Evolutionary conservation across 176 grass and related monocot species (phyloP), one percentile per base, ranked within the genome.

Genomic region (Echinochloa phyllopogon): DNA sequence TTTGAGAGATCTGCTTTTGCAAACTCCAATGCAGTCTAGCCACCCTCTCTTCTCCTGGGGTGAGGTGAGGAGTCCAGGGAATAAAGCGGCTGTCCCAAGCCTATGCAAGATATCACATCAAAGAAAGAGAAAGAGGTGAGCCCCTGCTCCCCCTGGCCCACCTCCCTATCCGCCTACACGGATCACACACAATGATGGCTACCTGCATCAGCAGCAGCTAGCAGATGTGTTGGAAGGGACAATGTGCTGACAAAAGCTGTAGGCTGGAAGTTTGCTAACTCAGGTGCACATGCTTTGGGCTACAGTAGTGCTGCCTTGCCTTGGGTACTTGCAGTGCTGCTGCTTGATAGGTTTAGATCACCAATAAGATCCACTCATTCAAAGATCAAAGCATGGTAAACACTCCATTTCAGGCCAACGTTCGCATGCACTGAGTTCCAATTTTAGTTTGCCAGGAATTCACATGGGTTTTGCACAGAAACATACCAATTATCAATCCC

Each of bases 1-100:
- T 88, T 87, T 90, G 80, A 39, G 77, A 84, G 89, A 88, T 83
- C 90, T 95, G 91, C 94, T 99, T 99, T 99, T 81, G 81, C 88
- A 75, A 88, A 92, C 82, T 96, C 91, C 94, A 83, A 99, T 76
- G 94, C 92, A 91, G 88, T 80, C 75, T 77, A 59, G 71, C 77
- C 18, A 43, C 61, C 72, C 39, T n/a, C 76, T 49, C 83, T 63
- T 76, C 76, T 65, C n/a, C 29, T 25, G 68, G 53, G 52, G 68
- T 48, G 73, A 69, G 68, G 33, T 8, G 40, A 21, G 65, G 83
- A 89, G 84, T 8, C 56, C 56, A 74, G 86, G 76, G 89, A 94
- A 97, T 91, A 94, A 97, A 90, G 89, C 68, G 55, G 68, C 43
- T 45, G 17, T 40, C 82, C 16, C 53, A 82, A 42, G 61, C 79